Evolutionary conservation across 2,329 filamentous ascomycete species (phyloP).

Genomic region (Geosmithia putterillii): DNA sequence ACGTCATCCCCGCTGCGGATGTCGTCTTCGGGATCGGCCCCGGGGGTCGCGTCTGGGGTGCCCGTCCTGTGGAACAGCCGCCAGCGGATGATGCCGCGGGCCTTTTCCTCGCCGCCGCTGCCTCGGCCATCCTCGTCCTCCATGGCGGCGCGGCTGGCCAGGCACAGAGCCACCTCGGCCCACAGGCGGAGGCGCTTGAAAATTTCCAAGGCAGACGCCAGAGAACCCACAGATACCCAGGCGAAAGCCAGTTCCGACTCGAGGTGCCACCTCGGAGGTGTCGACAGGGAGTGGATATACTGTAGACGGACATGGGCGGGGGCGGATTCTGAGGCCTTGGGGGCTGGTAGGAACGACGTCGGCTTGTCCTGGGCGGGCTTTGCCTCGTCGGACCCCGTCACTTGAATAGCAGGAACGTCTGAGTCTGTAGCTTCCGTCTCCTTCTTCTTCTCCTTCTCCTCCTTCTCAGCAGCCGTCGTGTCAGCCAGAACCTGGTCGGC

Average conservation of each 20-base stretch:
- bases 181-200: constrained; percentile 89
- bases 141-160: constrained; percentile 46
- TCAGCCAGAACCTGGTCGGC: constrained; percentile 93
- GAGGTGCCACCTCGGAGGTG: constrained; percentile 84
- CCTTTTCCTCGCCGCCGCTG: constrained; percentile 62
- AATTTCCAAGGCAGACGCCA: constrained; percentile 86
- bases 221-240: constrained; percentile 82
- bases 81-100: constrained; percentile 61
- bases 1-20: constrained; percentile 35
- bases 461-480: constrained; percentile 33
- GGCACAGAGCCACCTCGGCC: constrained; percentile 88
- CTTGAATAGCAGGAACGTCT: constrained; percentile 30
- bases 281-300: constrained; percentile 74
- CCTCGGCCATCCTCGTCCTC: constrained; percentile 45
- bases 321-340: constrained; percentile 66
- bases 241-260: constrained; percentile 85
- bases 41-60: constrained; percentile 9
- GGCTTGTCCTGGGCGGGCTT: constrained; percentile 28
- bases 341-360: constrained; percentile 69
- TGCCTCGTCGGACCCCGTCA: constrained; percentile 24
- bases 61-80: constrained; percentile 62
- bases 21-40: constrained; percentile 36
- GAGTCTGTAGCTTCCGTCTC: constrained; percentile 10
- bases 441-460: constrained; percentile 8
- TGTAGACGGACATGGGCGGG: constrained; percentile 62